These are phyloP conservation scores for Endocarpon pusillum DNA, from an alignment of 495 filamentous ascomycete genomes.

Conservation along the genomic window DNA sequence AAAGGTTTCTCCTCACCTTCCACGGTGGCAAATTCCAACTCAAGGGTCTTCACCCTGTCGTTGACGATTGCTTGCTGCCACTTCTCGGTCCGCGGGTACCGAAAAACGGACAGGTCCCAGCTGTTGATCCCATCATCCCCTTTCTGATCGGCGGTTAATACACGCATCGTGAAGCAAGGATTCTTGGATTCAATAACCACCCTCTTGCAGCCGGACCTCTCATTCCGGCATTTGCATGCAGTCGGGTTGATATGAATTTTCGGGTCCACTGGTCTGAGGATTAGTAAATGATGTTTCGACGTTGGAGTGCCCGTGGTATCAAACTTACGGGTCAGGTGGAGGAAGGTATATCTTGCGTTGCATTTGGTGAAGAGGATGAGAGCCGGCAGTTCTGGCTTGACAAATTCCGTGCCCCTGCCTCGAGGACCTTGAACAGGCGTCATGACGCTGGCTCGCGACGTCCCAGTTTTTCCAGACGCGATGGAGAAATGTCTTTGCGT, in stretches of 20 bases:
- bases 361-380: slow-evolving; percentile 9
- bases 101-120: slow-evolving; percentile 11
- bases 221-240: slow-evolving; percentile 7
- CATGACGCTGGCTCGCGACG: slow-evolving; percentile 4
- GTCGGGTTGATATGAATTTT: slow-evolving; percentile 6
- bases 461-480: slow-evolving; percentile 1
- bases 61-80: slow-evolving; percentile 5
- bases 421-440: slow-evolving; percentile 6
- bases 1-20: slow-evolving; percentile 4
- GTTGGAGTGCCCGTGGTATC: background rate
- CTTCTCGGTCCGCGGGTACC: slow-evolving; percentile 6
- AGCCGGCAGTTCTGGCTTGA: slow-evolving; percentile 7
- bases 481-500: background rate
- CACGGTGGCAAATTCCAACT: slow-evolving; percentile 5
- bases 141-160: slow-evolving; percentile 2
- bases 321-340: slow-evolving; percentile 8
- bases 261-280: slow-evolving; percentile 1
- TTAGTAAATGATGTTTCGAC: background rate
- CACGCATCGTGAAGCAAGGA: slow-evolving; percentile 4
- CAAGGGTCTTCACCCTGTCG: slow-evolving; percentile 6
- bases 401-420: slow-evolving; percentile 3
- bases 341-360: slow-evolving; percentile 7
- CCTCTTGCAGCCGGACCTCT: background rate
- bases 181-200: slow-evolving; percentile 6
- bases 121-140: slow-evolving; percentile 6